Evolutionary conservation across 352 stramenopile genomes (phyloP).

Genomic region (Phytophthora colocasiae): DNA sequence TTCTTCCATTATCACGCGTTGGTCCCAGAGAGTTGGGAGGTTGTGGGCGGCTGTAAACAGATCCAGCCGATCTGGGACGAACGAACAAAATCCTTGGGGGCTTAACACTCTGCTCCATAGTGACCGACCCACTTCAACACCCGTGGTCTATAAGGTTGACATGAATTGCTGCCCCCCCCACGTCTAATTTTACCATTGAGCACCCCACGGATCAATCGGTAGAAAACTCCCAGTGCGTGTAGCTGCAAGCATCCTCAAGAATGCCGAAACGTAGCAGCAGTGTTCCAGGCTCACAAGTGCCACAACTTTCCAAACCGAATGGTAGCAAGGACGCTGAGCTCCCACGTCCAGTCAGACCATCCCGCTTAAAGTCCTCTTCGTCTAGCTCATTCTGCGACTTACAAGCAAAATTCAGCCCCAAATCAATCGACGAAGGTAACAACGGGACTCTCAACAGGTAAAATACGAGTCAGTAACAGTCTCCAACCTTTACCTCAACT

Average conservation of each 20-base stretch:
- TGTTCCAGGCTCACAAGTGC: neutral
- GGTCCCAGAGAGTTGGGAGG: neutral
- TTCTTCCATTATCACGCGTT: neutral
- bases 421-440: conserved; percentile 20
- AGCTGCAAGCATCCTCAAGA: neutral
- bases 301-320: conserved; percentile 29
- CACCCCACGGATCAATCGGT: neutral
- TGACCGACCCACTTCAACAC: no score
- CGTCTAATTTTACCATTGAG: conserved; percentile 8
- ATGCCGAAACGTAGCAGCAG: conserved; percentile 32
- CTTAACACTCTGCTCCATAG: conserved; percentile 25
- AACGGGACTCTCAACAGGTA: conserved; percentile 26
- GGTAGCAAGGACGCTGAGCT: conserved; percentile 14
- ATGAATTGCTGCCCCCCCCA: no score
- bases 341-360: conserved; percentile 18
- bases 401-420: conserved; percentile 7
- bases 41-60: conserved; percentile 5
- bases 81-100: conserved; percentile 38
- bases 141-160: no score
- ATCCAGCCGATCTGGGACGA: conserved; percentile 33
- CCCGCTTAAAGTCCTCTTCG: conserved; percentile 12
- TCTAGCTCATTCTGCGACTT: conserved; percentile 16
- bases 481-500: neutral
- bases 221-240: neutral
- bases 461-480: neutral